These are phyloP conservation scores for Lasiodiplodia theobromae DNA, from an alignment of 2,329 filamentous ascomycete species.

Conservation along the genomic window DNA sequence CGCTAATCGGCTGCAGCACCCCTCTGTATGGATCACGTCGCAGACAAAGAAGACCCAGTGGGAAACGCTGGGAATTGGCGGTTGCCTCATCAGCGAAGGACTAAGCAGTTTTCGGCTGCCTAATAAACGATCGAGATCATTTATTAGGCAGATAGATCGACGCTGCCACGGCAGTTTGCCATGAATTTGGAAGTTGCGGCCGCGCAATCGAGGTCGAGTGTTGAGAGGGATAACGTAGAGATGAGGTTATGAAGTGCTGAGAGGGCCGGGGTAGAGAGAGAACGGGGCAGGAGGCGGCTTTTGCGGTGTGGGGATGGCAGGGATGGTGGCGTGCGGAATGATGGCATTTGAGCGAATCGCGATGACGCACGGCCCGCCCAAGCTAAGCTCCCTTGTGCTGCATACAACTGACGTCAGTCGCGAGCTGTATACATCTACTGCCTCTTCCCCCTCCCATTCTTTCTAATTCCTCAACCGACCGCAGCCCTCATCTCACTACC, in stretches of 20 bases:
- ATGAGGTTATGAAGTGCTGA: slow-evolving; percentile 6
- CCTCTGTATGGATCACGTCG: too few relatives aligned
- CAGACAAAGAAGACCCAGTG: too few relatives aligned
- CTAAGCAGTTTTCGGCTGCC: neutral
- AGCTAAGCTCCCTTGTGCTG: slow-evolving; percentile 3
- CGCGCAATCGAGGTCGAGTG: neutral
- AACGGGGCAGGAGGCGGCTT: slow-evolving; percentile 12
- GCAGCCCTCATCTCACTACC: neutral
- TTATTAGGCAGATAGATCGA: neutral
- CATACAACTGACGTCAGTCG: slow-evolving; percentile 14
- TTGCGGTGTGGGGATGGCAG: slow-evolving; percentile 16
- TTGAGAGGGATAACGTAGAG: slow-evolving; percentile 15
- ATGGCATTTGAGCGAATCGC: slow-evolving; percentile 23
- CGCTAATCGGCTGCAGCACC: too few relatives aligned
- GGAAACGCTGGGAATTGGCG: neutral
- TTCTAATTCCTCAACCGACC: neutral
- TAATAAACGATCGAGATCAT: too few relatives aligned
- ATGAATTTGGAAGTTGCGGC: neutral
- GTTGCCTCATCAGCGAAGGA: neutral
- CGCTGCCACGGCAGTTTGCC: neutral
- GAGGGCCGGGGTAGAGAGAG: neutral
- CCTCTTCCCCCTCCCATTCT: neutral
- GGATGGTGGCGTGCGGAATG: slow-evolving; percentile 20
- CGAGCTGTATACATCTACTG: slow-evolving; percentile 13
- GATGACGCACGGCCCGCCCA: slow-evolving; percentile 14